Evolutionary conservation across 2,329 filamentous ascomycete species (phyloP), one percentile per base, ranked within the genome.

Genomic region (Ambrosiella cleistominuta): DNA sequence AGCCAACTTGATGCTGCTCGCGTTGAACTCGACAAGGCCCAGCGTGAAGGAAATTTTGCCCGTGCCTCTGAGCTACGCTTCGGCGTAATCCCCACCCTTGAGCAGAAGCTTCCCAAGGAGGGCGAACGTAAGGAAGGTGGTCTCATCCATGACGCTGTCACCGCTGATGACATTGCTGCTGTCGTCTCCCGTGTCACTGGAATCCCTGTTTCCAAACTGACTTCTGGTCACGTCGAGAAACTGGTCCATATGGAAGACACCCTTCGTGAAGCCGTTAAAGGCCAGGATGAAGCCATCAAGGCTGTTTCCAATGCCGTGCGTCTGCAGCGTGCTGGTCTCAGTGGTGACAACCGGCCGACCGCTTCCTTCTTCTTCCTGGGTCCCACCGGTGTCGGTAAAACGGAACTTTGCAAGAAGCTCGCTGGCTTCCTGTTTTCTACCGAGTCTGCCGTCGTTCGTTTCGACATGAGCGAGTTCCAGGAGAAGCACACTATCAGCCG

Each of bases 321-420:
- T 17, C 85, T 96, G 75, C 93, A 97, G 70, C 80, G 93, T 63
- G 93, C 93, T 7, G 93, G 93, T 0, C 75, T 97, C 7, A 94
- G 86, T 61, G 89, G 89, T 39, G 88, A 96, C 65, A 95, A 96
- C 68, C 79, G 89, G 0, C 93, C 93, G 0, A 76, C 95, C 5
- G 93, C 91, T 0, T 94, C 86, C 0, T 96, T 97, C 74, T 96
- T 97, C 84, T 96, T 97, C 78, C 78, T 97, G 2, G 93, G 93
- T 0, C 93, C 93, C 4, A 97, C 93, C 0, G 93, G 93, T 66
- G 91, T 96, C 15, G 93, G 93, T 59, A 98, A 97, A 74, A 98
- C 93, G 2, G 90, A 97, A 67, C 80, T 97, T 1, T 95, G 90
- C 76, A 97, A 97, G 75, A 91, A 94, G 68, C 83, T 98, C 64